Percentiles rank a stretch among this genome's conserved stretches.
phyloP scores from a whole-genome alignment of 805 yeast species.

The Candida schatavii region DNA sequence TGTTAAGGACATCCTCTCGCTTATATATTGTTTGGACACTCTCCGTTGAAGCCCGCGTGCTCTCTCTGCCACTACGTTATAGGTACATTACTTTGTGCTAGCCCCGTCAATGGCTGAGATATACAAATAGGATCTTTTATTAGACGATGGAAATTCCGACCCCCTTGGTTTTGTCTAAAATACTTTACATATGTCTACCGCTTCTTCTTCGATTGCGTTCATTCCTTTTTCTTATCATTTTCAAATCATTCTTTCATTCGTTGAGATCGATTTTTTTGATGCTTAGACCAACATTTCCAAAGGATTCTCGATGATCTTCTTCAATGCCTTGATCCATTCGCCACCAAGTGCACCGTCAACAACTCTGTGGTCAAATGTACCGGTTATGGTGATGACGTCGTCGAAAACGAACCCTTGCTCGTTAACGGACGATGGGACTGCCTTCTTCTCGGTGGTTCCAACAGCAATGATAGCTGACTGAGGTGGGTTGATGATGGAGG shows the following conservation, averaged over 20 bases:
- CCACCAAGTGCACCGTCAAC: slow-evolving; percentile 98
- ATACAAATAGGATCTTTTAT: not conserved
- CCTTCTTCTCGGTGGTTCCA: slow-evolving; percentile 88
- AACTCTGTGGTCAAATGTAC: slow-evolving; percentile 96
- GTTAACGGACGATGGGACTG: slow-evolving; percentile 87
- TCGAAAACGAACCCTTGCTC: slow-evolving; percentile 92
- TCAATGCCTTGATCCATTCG: slow-evolving; percentile 91
- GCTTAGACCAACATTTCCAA: slow-evolving; percentile 79
- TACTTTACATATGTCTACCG: too few relatives aligned
- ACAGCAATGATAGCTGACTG: slow-evolving; percentile 92
- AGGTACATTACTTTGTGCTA: too few relatives aligned
- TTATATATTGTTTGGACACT: too few relatives aligned
- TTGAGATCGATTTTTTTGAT: not conserved
- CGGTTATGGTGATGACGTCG: slow-evolving; percentile 87
- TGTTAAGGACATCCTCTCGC: too few relatives aligned
- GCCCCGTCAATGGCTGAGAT: too few relatives aligned
- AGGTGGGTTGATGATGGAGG: slow-evolving; percentile 98
- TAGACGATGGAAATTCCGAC: not conserved
- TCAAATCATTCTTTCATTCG: not conserved
- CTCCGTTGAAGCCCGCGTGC: too few relatives aligned
- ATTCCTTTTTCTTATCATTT: not conserved
- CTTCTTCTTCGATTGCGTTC: slow-evolving; percentile 9
- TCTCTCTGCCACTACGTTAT: too few relatives aligned
- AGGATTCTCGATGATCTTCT: slow-evolving; percentile 92
- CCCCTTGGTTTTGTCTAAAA: not conserved